A percentile compares a stretch with the other conserved stretches of the same genome.
Evolutionary conservation across 768 basidiomycete species (phyloP).

Genomic region (Kwoniella dendrophila): DNA sequence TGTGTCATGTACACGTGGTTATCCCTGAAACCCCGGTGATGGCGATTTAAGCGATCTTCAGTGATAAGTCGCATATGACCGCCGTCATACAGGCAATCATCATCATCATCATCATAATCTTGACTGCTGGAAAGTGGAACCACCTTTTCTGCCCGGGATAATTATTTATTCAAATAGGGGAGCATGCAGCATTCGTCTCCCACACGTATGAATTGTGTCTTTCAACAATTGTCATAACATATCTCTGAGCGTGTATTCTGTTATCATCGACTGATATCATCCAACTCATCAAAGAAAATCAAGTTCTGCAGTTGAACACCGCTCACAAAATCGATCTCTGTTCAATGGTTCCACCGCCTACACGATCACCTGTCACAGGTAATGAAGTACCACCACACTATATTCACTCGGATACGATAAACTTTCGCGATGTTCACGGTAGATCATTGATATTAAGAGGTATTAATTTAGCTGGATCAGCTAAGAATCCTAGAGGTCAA

Average conservation of each 20-base stretch:
- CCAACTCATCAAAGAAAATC: background rate
- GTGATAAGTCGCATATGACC: background rate
- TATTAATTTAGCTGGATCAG: slow-evolving; percentile 86
- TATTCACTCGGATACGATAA: slow-evolving; percentile 51
- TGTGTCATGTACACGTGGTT: slow-evolving; percentile 8
- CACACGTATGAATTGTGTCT: too few relatives aligned
- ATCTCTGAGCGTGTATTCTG: too few relatives aligned
- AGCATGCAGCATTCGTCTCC: too few relatives aligned
- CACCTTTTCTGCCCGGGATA: background rate
- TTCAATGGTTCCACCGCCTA: slow-evolving; percentile 42
- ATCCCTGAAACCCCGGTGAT: background rate
- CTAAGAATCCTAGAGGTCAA: slow-evolving; percentile 76
- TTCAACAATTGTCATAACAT: too few relatives aligned
- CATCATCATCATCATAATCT: slow-evolving; percentile 2
- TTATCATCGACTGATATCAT: too few relatives aligned
- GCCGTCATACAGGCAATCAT: background rate
- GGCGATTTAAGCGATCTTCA: background rate
- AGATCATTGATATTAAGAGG: slow-evolving; percentile 75
- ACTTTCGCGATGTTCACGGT: slow-evolving; percentile 49
- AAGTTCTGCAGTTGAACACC: too few relatives aligned
- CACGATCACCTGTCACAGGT: slow-evolving; percentile 51
- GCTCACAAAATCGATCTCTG: too few relatives aligned
- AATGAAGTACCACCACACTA: slow-evolving; percentile 49
- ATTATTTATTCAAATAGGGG: background rate
- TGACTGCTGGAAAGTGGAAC: slow-evolving; percentile 14